Evolutionary conservation across 805 yeast genomes (phyloP), one percentile per base, ranked within the genome.

Genomic region (Pachysolen tannophilus): DNA sequence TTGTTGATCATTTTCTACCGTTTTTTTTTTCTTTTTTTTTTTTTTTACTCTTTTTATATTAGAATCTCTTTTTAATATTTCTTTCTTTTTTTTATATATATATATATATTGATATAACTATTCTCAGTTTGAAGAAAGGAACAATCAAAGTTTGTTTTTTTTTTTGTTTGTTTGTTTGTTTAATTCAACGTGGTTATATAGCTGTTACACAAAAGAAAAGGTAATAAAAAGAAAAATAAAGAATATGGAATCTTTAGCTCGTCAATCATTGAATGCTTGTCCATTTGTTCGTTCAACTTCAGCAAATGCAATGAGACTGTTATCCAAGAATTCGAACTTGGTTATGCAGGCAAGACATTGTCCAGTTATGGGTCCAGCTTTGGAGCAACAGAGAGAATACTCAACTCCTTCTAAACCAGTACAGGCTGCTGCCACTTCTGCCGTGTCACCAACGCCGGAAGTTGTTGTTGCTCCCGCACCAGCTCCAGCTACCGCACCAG

Each of bases 341-440:
- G 63, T 69, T 31, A 50, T 60, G 30, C 73, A 72, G 43, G 95
- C 94, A 35, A 58, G 70, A 30, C 72, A 69, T 41, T 88, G 97
- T 58, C 97, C 97, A n/a, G 82, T 87, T 37, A 83, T 87, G 82
- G 85, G 85, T 18, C 77, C 78, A 34, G 95, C 95, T 25, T 60
- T 86, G 35, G 60, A 56, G 34, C 50, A 58, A 28, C 49, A 46
- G 33, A 65, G 71, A 57, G 15, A 40, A 32, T 72, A 72, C 48
- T 65, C 77, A 9, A 55, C 65, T 20, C 67, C 75, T 30, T 58
- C 75, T 10, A 60, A 59, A 43, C 61, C 69, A 5, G 60, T 49
- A 25, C 57, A 55, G 26, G 75, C 76, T 16, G 53, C 67, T 9
- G 41, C 61, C 3, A 41, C 61, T 15, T 47, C 63, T 16, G 48